Percentiles rank a stretch among this genome's conserved stretches.
These are phyloP conservation scores for Hypocreales sp. DNA, from an alignment of 2,329 filamentous ascomycete species.

Conservation along the genomic window DNA sequence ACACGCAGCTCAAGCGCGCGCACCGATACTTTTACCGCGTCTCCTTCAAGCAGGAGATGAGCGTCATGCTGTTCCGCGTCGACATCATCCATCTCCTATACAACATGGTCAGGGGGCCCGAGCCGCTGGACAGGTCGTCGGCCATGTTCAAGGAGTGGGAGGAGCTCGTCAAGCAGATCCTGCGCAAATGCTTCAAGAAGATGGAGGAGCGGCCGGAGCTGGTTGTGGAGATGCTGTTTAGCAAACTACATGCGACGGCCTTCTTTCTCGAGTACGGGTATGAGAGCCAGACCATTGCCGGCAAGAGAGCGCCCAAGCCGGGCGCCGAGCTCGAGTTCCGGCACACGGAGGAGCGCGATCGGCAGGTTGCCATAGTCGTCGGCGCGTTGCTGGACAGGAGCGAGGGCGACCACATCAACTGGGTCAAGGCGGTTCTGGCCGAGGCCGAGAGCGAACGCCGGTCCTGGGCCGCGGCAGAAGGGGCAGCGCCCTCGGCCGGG, in stretches of 20 bases:
- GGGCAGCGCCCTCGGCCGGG: slow-evolving; percentile 31
- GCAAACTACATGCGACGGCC: slow-evolving; percentile 69
- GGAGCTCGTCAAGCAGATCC: slow-evolving; percentile 69
- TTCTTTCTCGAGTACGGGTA: slow-evolving; percentile 85
- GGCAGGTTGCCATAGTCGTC: slow-evolving; percentile 67
- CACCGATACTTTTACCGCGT: slow-evolving; percentile 91
- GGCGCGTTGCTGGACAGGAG: slow-evolving; percentile 67
- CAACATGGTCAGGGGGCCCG: slow-evolving; percentile 80
- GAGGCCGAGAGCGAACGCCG: slow-evolving; percentile 58
- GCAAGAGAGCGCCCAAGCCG: slow-evolving; percentile 44
- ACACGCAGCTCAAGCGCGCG: slow-evolving; percentile 72
- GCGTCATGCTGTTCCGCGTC: slow-evolving; percentile 74
- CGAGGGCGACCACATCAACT: slow-evolving; percentile 59
- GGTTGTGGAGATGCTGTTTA: slow-evolving; percentile 86
- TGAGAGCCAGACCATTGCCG: slow-evolving; percentile 62
- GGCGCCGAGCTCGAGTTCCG: slow-evolving; percentile 77
- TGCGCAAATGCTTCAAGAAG: slow-evolving; percentile 70
- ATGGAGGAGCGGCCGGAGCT: slow-evolving; percentile 73
- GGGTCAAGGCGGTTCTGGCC: slow-evolving; percentile 60
- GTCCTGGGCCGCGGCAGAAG: slow-evolving; percentile 60
- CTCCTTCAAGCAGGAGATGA: slow-evolving; percentile 88
- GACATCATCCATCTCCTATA: slow-evolving; percentile 84
- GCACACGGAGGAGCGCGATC: slow-evolving; percentile 47
- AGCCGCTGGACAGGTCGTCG: slow-evolving; percentile 52
- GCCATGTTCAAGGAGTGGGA: slow-evolving; percentile 79